Conservation (phyloP, 106 monocot species). For the Vanilla planifolia region DNA sequence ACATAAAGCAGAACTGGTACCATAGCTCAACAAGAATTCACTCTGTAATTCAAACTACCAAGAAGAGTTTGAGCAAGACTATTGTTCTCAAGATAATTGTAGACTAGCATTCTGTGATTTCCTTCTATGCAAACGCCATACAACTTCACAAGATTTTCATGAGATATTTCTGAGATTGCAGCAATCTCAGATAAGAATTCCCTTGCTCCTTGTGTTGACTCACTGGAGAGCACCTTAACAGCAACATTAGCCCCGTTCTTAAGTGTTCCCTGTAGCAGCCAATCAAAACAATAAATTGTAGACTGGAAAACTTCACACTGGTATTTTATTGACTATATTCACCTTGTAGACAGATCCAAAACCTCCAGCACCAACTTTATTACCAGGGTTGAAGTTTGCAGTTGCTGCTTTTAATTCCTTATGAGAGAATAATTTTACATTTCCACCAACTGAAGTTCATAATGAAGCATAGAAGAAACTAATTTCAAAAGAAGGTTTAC, state of each 20-base stretch:
- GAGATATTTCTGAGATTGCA: conserved; percentile 33
- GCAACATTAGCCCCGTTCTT: conserved; percentile 42
- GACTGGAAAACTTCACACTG: neutral
- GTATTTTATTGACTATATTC: neutral
- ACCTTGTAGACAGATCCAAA: conserved; percentile 69
- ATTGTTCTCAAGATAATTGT: conserved; percentile 53
- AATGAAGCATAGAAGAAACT: conserved; percentile 1
- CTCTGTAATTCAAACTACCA: conserved; percentile 13
- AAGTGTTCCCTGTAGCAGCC: conserved; percentile 37
- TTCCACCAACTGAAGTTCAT: conserved; percentile 17
- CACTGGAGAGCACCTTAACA: conserved; percentile 50
- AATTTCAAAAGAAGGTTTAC: neutral
- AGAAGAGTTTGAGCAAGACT: conserved; percentile 64
- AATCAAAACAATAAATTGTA: neutral
- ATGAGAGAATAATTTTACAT: conserved; percentile 28
- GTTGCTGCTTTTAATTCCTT: conserved; percentile 48
- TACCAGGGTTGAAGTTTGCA: conserved; percentile 27
- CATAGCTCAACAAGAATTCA: too few species aligned
- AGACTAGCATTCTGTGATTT: conserved; percentile 45
- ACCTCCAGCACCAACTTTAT: conserved; percentile 52
- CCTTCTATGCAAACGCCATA: conserved; percentile 54
- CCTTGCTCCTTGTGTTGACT: conserved; percentile 48
- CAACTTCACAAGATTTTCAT: conserved; percentile 51
- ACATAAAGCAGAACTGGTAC: neutral
- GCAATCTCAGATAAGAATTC: conserved; percentile 53